phyloP scores from a whole-genome alignment of 805 yeast genomes.

The Maudiozyma turicensis region DNA sequence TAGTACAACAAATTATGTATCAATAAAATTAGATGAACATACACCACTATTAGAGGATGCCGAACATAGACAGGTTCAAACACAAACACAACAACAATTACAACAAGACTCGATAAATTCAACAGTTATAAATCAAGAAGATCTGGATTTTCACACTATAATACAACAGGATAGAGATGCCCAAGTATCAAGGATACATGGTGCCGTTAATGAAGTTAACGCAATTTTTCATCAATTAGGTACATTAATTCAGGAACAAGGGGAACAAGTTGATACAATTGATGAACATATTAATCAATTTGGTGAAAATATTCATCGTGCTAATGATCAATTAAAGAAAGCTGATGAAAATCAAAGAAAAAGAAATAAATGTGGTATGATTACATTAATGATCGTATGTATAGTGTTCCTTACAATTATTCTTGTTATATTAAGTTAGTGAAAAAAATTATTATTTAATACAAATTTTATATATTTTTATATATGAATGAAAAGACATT shows the following conservation, averaged over 20 bases:
- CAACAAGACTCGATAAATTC: constrained; percentile 28
- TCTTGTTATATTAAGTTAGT: constrained; percentile 30
- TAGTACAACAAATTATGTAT: constrained; percentile 14
- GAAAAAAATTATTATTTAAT: neutral
- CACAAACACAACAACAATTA: constrained; percentile 19
- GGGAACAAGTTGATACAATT: constrained; percentile 71
- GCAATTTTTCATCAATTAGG: constrained; percentile 77
- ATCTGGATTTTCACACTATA: constrained; percentile 53
- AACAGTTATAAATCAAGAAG: constrained; percentile 34
- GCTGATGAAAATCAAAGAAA: constrained; percentile 69
- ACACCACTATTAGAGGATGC: constrained; percentile 31
- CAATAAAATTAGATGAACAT: constrained; percentile 24
- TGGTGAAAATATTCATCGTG: constrained; percentile 56
- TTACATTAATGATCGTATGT: constrained; percentile 47
- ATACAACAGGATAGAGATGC: constrained; percentile 63
- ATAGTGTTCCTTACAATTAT: constrained; percentile 51
- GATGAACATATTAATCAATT: constrained; percentile 67
- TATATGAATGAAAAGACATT: neutral
- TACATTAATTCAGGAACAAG: constrained; percentile 72
- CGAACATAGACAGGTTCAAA: neutral
- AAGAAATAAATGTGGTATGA: constrained; percentile 66
- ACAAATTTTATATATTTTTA: neutral
- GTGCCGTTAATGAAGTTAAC: constrained; percentile 77
- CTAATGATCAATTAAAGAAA: constrained; percentile 56
- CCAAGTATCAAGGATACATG: constrained; percentile 62